A percentile compares a stretch with the other conserved stretches of the same genome.
Evolutionary conservation across 2,329 filamentous ascomycete species (phyloP).

Genomic region (Pseudogymnoascus sp.): DNA sequence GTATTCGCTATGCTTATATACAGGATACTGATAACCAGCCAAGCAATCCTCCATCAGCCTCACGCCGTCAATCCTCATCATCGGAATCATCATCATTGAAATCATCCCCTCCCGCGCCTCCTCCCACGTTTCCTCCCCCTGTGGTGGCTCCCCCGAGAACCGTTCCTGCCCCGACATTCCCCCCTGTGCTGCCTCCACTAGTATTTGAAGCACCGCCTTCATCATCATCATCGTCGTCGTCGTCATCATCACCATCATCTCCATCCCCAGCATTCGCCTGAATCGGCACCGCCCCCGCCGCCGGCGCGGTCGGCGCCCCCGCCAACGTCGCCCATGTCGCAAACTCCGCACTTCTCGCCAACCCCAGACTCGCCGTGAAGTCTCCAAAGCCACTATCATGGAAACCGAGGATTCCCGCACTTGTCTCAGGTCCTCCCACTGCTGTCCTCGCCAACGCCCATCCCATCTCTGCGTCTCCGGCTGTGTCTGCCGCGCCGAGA

Average conservation of each 20-base stretch:
- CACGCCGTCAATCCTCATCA: neutral
- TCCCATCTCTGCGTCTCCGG: conserved; percentile 30
- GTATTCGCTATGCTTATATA: neutral
- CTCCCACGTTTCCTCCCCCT: neutral
- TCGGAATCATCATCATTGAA: neutral
- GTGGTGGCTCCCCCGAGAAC: neutral
- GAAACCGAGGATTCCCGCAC: conserved; percentile 26
- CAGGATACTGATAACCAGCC: neutral
- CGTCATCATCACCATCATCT: neutral
- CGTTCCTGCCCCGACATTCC: neutral
- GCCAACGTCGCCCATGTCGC: conserved; percentile 18
- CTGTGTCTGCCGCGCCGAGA: conserved; percentile 23
- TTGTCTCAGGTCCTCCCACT: conserved; percentile 20
- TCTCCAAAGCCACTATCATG: conserved; percentile 27
- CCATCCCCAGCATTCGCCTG: neutral
- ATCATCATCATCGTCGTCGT: neutral
- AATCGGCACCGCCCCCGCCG: neutral
- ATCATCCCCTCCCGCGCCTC: neutral
- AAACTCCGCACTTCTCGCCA: conserved; percentile 15
- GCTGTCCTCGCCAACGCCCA: conserved; percentile 30
- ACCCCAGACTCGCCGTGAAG: conserved; percentile 16
- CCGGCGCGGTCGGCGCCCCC: neutral
- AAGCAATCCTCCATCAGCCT: too few relatives aligned
- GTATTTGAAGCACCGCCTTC: neutral
- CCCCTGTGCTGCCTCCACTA: neutral